A percentile compares a stretch with the other conserved stretches of the same genome.
phyloP scores from a whole-genome alignment of 2,329 filamentous ascomycete species.

The Fusarium bulbicola region DNA sequence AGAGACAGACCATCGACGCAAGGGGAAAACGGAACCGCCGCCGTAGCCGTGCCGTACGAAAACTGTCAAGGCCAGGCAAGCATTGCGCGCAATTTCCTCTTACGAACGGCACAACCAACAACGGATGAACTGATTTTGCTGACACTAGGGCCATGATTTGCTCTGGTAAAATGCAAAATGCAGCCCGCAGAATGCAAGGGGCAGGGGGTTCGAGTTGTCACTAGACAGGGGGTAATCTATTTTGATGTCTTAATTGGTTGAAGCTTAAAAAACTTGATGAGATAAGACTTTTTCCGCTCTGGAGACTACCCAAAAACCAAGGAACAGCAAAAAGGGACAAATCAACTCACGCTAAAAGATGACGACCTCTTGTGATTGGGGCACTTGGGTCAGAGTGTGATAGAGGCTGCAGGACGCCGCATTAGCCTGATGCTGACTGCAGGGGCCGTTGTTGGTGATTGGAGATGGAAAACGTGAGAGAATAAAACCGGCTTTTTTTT shows the following conservation, averaged over 20 bases:
- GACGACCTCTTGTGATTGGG: background rate
- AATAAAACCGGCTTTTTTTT: background rate
- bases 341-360: conserved; percentile 5
- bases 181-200: background rate
- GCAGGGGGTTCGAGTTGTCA: background rate
- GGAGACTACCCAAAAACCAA: background rate
- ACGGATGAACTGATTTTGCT: conserved; percentile 16
- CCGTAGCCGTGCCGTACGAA: background rate
- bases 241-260: conserved; percentile 2
- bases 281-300: background rate
- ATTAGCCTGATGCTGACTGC: conserved; percentile 28
- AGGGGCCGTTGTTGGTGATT: conserved; percentile 17
- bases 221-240: background rate
- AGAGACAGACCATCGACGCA: background rate
- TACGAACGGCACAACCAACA: conserved; percentile 1
- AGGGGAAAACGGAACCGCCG: background rate
- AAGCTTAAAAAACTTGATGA: conserved; percentile 12
- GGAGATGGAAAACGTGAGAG: background rate
- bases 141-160: background rate
- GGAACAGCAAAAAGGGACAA: background rate
- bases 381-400: background rate
- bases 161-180: background rate
- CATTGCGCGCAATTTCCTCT: conserved; percentile 1
- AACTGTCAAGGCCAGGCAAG: background rate
- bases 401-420: conserved; percentile 1